A percentile compares a stretch with the other conserved stretches of the same genome.
These are phyloP conservation scores for Urostyla sp. DNA, from an alignment of 73 alveolate species.

Conservation along the genomic window DNA sequence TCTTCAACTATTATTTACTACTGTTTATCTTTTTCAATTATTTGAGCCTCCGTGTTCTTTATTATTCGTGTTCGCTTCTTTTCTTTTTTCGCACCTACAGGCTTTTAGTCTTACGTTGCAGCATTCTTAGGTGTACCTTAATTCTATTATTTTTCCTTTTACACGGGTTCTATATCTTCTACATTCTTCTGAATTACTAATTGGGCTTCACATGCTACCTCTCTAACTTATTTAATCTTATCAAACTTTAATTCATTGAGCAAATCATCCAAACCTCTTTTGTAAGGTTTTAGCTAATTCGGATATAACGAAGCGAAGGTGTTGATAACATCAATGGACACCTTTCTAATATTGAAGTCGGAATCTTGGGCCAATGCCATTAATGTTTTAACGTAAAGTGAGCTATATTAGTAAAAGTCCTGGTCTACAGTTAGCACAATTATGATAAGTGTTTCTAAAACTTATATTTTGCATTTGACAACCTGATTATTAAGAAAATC, in stretches of 20 bases:
- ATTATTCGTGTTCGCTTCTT: no score
- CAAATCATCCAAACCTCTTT: constrained; percentile 82
- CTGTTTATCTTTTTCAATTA: no score
- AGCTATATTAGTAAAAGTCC: constrained; percentile 84
- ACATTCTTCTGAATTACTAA: constrained; percentile 48
- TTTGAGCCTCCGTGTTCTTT: no score
- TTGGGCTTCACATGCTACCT: constrained; percentile 79
- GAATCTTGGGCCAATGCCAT: constrained; percentile 79
- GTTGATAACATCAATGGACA: constrained; percentile 86
- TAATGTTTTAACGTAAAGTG: constrained; percentile 77
- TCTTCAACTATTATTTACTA: no score
- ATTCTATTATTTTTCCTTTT: constrained; percentile 1
- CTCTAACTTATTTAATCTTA: constrained; percentile 95
- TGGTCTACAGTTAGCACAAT: constrained; percentile 85
- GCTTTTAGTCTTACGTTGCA: neutral
- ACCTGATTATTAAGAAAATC: constrained; percentile 55
- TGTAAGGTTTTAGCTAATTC: constrained; percentile 78
- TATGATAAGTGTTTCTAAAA: constrained; percentile 82
- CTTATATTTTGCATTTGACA: constrained; percentile 80
- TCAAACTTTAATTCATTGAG: constrained; percentile 87
- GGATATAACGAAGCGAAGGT: constrained; percentile 86
- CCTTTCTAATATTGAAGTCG: constrained; percentile 90
- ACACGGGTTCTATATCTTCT: neutral
- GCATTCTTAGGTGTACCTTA: constrained; percentile 7
- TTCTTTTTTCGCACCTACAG: no score